Evolutionary conservation across 257 asterid genomes (phyloP).

Genomic region (Nicotiana attenuata): DNA sequence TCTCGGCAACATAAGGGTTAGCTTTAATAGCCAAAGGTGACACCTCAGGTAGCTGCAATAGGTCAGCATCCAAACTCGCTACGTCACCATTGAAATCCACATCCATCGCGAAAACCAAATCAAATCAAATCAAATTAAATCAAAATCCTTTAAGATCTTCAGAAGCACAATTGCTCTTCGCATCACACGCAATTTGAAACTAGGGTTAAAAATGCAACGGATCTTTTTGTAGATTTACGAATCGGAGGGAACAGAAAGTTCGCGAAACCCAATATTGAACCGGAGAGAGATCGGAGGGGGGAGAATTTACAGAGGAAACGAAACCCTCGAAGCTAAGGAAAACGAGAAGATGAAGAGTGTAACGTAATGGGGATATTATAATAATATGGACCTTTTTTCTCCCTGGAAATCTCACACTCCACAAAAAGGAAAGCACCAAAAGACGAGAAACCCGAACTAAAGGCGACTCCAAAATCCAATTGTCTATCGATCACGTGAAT

Average conservation of each 20-base stretch:
- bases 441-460: not conserved
- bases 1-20: conserved; percentile 71
- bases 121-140: conserved; percentile 1
- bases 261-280: conserved; percentile 2
- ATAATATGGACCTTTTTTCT: not conserved
- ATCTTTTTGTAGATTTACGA: conserved; percentile 3
- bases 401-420: conserved; percentile 16
- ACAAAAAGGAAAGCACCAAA: not conserved
- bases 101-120: conserved; percentile 39
- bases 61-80: conserved; percentile 73
- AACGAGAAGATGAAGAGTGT: not conserved
- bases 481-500: conserved; percentile 19
- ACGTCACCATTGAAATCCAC: conserved; percentile 79
- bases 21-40: conserved; percentile 77
- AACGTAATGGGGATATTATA: not conserved
- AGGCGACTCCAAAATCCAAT: conserved; percentile 6
- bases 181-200: not conserved
- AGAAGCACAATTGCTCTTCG: not conserved
- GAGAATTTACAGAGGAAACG: conserved; percentile 14
- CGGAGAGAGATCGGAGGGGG: not conserved
- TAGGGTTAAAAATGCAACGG: conserved; percentile 2
- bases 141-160: conserved; percentile 22
- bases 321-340: conserved; percentile 18
- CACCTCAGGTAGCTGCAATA: conserved; percentile 87
- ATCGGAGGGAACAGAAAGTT: not conserved